Percentiles rank a stretch among this genome's conserved stretches.
phyloP scores from a whole-genome alignment of 768 basidiomycete species.

The Lactarius psammicola region DNA sequence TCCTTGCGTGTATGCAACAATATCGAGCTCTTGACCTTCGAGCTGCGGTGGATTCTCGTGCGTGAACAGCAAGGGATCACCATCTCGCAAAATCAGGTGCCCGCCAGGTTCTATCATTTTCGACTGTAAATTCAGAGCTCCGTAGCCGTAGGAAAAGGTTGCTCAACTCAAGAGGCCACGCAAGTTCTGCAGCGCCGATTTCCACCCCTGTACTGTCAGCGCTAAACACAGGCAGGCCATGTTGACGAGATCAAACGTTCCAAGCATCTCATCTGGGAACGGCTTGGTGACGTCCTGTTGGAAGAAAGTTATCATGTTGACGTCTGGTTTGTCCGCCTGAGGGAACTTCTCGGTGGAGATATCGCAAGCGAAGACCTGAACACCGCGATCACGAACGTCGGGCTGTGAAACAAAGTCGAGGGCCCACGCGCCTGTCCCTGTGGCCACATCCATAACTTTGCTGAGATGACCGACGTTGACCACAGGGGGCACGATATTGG shows the following conservation, averaged over 20 bases:
- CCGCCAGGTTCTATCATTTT: background rate
- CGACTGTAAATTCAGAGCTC: background rate
- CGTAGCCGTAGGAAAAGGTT: background rate
- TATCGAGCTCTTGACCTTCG: no score
- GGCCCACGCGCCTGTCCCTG: background rate
- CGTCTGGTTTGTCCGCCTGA: background rate
- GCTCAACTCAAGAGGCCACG: background rate
- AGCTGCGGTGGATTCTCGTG: no score
- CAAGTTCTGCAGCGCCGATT: background rate
- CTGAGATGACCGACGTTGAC: background rate
- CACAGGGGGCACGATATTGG: background rate
- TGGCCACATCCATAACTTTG: background rate
- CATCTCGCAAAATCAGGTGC: slow-evolving; percentile 5
- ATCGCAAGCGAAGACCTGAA: slow-evolving; percentile 3
- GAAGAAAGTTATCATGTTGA: background rate
- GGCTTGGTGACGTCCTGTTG: slow-evolving; percentile 8
- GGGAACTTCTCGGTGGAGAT: background rate
- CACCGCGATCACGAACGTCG: background rate
- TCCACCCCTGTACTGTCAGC: background rate
- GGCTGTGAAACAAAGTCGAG: background rate
- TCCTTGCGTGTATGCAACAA: no score
- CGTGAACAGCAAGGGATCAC: no score
- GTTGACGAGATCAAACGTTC: slow-evolving; percentile 1
- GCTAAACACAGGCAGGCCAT: background rate
- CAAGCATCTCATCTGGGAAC: slow-evolving; percentile 1